Conservation (phyloP, 192 early-diverging fungal species). For the Coemansia pectinata region DNA sequence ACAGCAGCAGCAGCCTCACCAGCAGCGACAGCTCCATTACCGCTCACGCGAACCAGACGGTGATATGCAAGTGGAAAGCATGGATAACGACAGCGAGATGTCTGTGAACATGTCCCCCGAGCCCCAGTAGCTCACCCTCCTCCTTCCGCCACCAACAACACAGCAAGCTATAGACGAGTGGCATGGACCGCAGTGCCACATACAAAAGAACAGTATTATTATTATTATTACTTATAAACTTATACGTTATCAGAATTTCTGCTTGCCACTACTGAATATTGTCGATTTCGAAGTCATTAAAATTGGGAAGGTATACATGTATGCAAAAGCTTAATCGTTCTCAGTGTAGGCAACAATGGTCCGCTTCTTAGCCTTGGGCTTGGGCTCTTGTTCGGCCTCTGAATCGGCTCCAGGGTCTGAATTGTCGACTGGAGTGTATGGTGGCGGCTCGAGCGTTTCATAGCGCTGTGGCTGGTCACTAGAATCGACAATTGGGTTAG, state of each 20-base stretch:
- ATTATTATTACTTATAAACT: not conserved
- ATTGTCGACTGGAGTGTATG: conserved; percentile 29
- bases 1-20: not conserved
- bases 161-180: conserved; percentile 1
- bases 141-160: not conserved
- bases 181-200: conserved; percentile 3
- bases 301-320: too few relatives aligned
- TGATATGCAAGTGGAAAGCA: conserved; percentile 3
- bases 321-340: not conserved
- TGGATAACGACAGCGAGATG: conserved; percentile 46
- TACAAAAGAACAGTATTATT: not conserved
- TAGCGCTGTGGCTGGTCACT: not conserved
- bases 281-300: too few relatives aligned
- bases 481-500: not conserved
- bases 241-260: not conserved
- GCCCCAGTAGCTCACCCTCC: conserved; percentile 5
- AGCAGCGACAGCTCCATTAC: not conserved
- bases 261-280: too few relatives aligned
- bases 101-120: conserved; percentile 44
- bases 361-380: not conserved
- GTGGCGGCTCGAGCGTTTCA: conserved; percentile 19
- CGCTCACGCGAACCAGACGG: conserved; percentile 1
- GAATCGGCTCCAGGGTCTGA: not conserved
- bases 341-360: not conserved
- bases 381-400: not conserved